Evolutionary conservation across 169 alveolate genomes (phyloP), one percentile per base, ranked within the genome.

Genomic region (Cryptosporidium viatorum): DNA sequence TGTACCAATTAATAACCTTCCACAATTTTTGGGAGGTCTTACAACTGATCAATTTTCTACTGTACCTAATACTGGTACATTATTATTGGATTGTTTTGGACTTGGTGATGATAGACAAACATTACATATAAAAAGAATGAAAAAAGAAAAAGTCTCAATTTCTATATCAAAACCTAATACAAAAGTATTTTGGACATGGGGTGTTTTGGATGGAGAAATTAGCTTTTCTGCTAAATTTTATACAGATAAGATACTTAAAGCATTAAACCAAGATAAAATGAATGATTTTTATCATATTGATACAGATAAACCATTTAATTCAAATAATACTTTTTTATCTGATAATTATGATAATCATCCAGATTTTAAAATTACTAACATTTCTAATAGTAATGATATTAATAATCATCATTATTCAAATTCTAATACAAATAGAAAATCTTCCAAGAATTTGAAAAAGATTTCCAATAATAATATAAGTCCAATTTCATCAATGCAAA

Each of bases 31-130:
- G 26, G 89, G 89, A 16, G 89, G 89, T 37, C 75, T 80, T 21
- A 59, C 80, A 23, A 80, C 89, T 21, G 89, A 80, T 29, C 80
- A 80, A 48, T 80, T 39, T 80, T 59, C 89, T 26, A 60, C 80
- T 37, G 89, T 80, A 26, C 89, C 89, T 43, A 80, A 80, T 62
- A 80, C 80, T 10, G 89, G 89, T 5, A 80, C 89, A 31, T 65
- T 80, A 39, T 39, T 80, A 16, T 80, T 80, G 33, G 89, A 80
- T 26, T 62, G 89, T 37, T 80, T 80, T 67, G 89, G 89, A 6
- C 89, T 80, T 37, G 89, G 89, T 29, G 89, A 80, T 41, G 89
- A 80, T 80, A 80, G 89, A 23, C 89, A 80, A 48, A 80, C 89
- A 26, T 35, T 80, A 12, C 75, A 80, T 80, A 65, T 80, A n/a